A percentile compares a stretch with the other conserved stretches of the same genome.
These are phyloP conservation scores for Chaetomiaceae sp. DNA, from an alignment of 2,329 filamentous ascomycete species.

Conservation along the genomic window DNA sequence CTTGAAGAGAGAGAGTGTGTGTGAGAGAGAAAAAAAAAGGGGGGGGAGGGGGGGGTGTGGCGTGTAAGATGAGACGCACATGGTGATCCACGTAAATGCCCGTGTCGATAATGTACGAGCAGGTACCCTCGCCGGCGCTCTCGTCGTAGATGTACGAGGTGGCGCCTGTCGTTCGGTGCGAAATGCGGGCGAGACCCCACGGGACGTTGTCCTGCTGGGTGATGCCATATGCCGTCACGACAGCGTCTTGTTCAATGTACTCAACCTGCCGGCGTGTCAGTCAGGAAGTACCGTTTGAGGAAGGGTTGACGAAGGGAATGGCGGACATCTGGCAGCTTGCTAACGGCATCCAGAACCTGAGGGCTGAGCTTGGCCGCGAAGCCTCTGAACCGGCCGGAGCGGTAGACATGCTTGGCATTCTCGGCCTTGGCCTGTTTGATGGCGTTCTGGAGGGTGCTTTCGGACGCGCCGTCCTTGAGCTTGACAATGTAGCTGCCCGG, in stretches of 20 bases:
- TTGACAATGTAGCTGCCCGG: conserved; percentile 43
- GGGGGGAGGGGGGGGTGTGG: background rate
- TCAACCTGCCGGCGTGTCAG: conserved; percentile 26
- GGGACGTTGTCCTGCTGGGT: conserved; percentile 25
- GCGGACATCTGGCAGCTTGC: conserved; percentile 27
- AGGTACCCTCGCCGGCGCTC: conserved; percentile 29
- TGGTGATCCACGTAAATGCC: conserved; percentile 41
- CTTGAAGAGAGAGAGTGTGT: background rate
- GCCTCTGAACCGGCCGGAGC: conserved; percentile 27
- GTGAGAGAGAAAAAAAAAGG: background rate
- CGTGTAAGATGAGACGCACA: conserved; percentile 17
- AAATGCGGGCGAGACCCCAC: conserved; percentile 31
- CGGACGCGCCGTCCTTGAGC: conserved; percentile 36
- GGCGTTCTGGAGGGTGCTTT: conserved; percentile 28
- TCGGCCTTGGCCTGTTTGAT: conserved; percentile 18
- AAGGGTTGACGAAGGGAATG: background rate
- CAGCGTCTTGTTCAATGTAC: conserved; percentile 32
- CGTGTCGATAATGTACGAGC: conserved; percentile 43
- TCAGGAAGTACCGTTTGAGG: background rate
- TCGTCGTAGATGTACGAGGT: conserved; percentile 29
- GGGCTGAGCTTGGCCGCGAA: conserved; percentile 28
- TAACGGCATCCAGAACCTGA: conserved; percentile 23
- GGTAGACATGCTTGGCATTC: conserved; percentile 27
- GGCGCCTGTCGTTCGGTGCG: conserved; percentile 18
- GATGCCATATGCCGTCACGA: conserved; percentile 25